Conservation (phyloP, 805 yeast genomes). For the Teunomyces stri region DNA sequence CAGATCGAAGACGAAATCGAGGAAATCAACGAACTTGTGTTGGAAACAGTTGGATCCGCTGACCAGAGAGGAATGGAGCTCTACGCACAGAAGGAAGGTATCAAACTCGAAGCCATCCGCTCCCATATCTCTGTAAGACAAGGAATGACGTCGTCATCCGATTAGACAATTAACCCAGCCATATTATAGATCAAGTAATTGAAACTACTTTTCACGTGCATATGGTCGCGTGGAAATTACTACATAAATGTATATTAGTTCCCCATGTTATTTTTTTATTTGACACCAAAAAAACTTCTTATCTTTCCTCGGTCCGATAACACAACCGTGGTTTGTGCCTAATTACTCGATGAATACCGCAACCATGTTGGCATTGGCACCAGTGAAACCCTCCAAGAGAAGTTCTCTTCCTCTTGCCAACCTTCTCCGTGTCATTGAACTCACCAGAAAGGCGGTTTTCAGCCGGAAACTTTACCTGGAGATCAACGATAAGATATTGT, state of each 20-base stretch:
- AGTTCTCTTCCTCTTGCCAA: constrained; percentile 26
- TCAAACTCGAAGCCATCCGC: constrained; percentile 22
- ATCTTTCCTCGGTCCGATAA: neutral
- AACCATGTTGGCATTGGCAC: neutral
- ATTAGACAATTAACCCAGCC: neutral
- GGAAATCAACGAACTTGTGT: constrained; percentile 44
- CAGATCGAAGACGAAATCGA: constrained; percentile 52
- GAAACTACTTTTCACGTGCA: neutral
- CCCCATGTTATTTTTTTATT: neutral
- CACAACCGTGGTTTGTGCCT: neutral
- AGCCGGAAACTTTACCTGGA: constrained; percentile 41
- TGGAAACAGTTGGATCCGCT: constrained; percentile 42
- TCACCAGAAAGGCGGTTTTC: constrained; percentile 28
- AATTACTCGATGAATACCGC: neutral
- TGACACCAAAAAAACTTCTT: neutral
- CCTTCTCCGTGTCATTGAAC: constrained; percentile 12
- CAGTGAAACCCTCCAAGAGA: neutral
- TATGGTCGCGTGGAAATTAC: neutral
- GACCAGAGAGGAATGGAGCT: constrained; percentile 34
- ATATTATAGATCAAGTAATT: too few species aligned
- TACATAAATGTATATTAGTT: neutral
- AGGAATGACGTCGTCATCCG: constrained; percentile 1
- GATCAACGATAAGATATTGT: constrained; percentile 38
- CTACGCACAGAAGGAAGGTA: constrained; percentile 31
- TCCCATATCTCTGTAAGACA: constrained; percentile 7